Percentiles rank a stretch among this genome's conserved stretches.
These are phyloP conservation scores for Fragaria vesca DNA, from an alignment of 306 rosid species.

Conservation along the genomic window DNA sequence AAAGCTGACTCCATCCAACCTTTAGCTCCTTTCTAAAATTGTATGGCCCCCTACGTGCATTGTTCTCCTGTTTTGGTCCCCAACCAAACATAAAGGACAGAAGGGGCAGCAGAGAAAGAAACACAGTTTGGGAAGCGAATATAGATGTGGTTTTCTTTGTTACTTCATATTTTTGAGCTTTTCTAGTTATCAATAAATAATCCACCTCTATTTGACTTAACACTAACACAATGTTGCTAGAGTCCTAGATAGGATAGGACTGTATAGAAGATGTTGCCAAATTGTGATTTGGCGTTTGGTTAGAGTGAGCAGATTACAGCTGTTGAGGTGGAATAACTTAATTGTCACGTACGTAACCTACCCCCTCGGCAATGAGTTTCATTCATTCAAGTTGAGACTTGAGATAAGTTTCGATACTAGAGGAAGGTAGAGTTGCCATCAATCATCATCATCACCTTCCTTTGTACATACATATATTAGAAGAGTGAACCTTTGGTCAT, in stretches of 20 bases:
- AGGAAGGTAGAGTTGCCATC: neutral
- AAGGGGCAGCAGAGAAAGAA: neutral
- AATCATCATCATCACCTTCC: neutral
- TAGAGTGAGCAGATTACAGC: neutral
- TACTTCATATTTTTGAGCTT: neutral
- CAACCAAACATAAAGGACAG: neutral
- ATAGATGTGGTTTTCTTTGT: neutral
- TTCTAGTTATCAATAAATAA: neutral
- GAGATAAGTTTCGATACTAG: neutral
- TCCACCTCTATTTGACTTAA: neutral
- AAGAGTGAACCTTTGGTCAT: neutral
- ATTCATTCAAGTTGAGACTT: neutral
- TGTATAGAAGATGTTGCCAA: neutral
- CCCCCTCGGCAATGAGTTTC: neutral
- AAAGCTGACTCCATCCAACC: neutral
- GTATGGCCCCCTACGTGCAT: neutral
- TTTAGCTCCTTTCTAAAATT: too few relatives aligned
- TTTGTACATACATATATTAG: neutral
- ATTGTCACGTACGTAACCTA: neutral
- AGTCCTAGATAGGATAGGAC: neutral
- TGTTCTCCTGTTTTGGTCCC: neutral
- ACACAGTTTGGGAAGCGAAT: neutral
- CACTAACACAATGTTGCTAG: neutral
- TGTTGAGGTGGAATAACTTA: neutral
- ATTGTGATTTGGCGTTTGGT: neutral